Percentiles rank a stretch among this genome's conserved stretches.
Conservation (phyloP, 257 asterid species). For the Fraxinus cuspidata region DNA sequence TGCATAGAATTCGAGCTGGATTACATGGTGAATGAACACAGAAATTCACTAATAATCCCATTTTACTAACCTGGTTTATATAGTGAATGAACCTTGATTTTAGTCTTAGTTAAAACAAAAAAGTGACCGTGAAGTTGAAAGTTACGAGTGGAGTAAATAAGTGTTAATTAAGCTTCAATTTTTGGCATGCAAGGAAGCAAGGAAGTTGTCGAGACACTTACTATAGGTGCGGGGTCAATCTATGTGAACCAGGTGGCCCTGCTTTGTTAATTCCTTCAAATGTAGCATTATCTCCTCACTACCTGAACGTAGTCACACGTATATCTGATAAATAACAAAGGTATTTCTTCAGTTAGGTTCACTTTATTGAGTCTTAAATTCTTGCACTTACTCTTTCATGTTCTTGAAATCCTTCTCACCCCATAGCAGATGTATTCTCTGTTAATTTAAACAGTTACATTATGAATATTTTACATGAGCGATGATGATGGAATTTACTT, state of each 20-base stretch:
- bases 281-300: constrained; percentile 65
- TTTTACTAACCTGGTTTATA: too few species aligned
- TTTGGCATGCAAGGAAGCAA: constrained; percentile 50
- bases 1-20: too few species aligned
- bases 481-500: constrained; percentile 33
- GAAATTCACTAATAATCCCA: too few species aligned
- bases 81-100: too few species aligned
- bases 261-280: constrained; percentile 62
- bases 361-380: too few species aligned
- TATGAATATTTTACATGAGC: too few species aligned
- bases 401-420: constrained; percentile 85
- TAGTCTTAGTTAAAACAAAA: too few species aligned
- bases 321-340: too few species aligned
- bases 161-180: constrained; percentile 15
- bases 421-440: constrained; percentile 91
- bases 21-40: too few species aligned
- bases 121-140: too few species aligned
- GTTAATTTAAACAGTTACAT: constrained; percentile 8
- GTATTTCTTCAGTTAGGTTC: too few species aligned
- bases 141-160: too few species aligned
- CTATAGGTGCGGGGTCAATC: constrained; percentile 81
- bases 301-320: constrained; percentile 30
- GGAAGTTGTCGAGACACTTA: constrained; percentile 63
- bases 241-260: constrained; percentile 86
- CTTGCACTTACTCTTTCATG: constrained; percentile 60